These are phyloP conservation scores for Xanthoconium separans DNA, from an alignment of 1,284 basidiomycete species.

Conservation along the genomic window DNA sequence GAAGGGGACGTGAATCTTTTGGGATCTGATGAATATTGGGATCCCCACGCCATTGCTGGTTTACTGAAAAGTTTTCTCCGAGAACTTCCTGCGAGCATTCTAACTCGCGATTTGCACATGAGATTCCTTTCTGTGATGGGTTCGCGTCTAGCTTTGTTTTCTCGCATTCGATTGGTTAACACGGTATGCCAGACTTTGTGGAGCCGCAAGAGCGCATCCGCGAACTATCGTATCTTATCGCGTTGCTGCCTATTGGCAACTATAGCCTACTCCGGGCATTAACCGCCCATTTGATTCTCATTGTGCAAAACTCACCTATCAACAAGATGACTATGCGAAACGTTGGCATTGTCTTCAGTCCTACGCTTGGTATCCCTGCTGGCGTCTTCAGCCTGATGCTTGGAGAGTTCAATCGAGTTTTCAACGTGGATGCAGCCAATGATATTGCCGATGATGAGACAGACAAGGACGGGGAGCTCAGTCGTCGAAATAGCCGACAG, in stretches of 20 bases:
- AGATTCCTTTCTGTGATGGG: constrained; percentile 90
- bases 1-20: constrained; percentile 92
- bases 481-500: constrained; percentile 72
- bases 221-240: constrained; percentile 85
- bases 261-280: constrained; percentile 92
- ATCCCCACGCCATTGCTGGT: constrained; percentile 93
- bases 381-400: constrained; percentile 94
- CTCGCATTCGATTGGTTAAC: constrained; percentile 7
- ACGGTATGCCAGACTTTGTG: constrained; percentile 65
- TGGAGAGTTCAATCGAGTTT: constrained; percentile 86
- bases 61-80: constrained; percentile 89
- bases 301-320: constrained; percentile 84
- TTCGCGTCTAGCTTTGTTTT: constrained; percentile 41
- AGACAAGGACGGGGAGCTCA: constrained; percentile 39
- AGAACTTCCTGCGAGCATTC: constrained; percentile 86
- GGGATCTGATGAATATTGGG: constrained; percentile 86
- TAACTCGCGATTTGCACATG: constrained; percentile 89
- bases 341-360: constrained; percentile 97
- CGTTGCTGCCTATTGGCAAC: constrained; percentile 86
- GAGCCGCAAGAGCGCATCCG: constrained; percentile 85
- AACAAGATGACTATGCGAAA: constrained; percentile 99
- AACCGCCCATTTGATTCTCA: constrained; percentile 93
- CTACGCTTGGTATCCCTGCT: constrained; percentile 92
- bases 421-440: constrained; percentile 63
- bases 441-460: constrained; percentile 36